Conservation (phyloP, 352 stramenopile genomes). For the Phytophthora sp. region DNA sequence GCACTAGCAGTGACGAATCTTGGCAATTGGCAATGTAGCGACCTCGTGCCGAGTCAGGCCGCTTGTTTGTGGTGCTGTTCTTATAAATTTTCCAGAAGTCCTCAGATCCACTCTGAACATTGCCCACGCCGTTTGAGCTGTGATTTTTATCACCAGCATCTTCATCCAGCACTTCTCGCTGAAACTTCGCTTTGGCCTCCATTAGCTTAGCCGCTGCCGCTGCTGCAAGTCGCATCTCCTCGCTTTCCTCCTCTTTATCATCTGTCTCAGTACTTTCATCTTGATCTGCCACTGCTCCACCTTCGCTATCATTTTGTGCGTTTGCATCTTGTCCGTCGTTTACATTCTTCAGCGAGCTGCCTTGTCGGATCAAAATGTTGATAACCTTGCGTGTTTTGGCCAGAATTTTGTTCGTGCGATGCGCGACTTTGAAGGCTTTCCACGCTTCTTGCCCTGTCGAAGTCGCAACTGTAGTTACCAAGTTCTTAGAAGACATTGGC, state of each 20-base stretch:
- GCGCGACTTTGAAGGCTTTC: constrained; percentile 67
- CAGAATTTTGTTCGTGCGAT: constrained; percentile 66
- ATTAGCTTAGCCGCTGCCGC: constrained; percentile 21
- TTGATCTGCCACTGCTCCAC: background rate
- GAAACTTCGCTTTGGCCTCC: constrained; percentile 36
- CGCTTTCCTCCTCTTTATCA: constrained; percentile 6
- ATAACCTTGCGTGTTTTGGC: constrained; percentile 63
- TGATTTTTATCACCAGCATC: constrained; percentile 11
- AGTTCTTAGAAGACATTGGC: constrained; percentile 22
- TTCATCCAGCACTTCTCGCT: constrained; percentile 56
- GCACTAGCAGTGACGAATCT: constrained; percentile 59
- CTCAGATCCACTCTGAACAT: constrained; percentile 10
- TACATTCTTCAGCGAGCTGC: constrained; percentile 9
- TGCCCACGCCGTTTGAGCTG: background rate
- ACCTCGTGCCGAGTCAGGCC: constrained; percentile 54
- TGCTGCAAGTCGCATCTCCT: constrained; percentile 9
- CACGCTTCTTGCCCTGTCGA: constrained; percentile 43
- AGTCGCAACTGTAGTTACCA: background rate
- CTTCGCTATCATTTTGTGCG: background rate
- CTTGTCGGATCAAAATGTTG: constrained; percentile 32
- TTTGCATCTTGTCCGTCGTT: constrained; percentile 8
- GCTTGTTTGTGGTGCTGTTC: constrained; percentile 39
- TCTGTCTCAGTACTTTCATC: constrained; percentile 10
- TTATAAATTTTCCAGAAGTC: constrained; percentile 75
- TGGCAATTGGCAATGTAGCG: constrained; percentile 72